Percentiles rank a stretch among this genome's conserved stretches.
phyloP scores from a whole-genome alignment of 2,329 filamentous ascomycete species.

The Alternaria sp. region DNA sequence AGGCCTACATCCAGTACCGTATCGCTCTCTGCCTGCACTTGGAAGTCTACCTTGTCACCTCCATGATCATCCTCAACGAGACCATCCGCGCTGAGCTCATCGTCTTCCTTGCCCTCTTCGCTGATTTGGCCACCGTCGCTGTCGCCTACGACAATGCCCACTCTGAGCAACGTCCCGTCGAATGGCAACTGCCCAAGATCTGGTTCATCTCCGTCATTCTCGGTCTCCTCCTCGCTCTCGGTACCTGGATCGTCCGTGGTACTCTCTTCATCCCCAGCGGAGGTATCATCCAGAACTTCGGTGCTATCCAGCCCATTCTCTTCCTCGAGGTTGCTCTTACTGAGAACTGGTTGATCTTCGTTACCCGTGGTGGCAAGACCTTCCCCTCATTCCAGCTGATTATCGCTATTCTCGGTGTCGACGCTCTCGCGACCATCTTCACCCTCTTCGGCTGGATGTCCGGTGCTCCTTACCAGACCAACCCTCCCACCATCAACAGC shows the following conservation, averaged over 20 bases:
- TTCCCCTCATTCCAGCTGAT: conserved; percentile 78
- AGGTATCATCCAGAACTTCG: conserved; percentile 77
- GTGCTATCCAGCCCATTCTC: conserved; percentile 73
- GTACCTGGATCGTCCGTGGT: conserved; percentile 76
- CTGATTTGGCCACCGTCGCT: conserved; percentile 79
- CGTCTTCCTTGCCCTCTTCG: conserved; percentile 80
- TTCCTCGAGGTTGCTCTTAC: conserved; percentile 61
- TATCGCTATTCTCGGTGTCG: conserved; percentile 73
- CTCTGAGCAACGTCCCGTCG: conserved; percentile 75
- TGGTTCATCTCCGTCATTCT: conserved; percentile 77
- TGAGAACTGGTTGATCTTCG: conserved; percentile 63
- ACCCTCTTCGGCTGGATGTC: conserved; percentile 77
- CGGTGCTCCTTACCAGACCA: conserved; percentile 55
- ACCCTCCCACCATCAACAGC: conserved; percentile 50
- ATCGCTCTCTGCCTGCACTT: conserved; percentile 76
- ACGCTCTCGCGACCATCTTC: conserved; percentile 75
- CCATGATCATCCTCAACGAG: conserved; percentile 82
- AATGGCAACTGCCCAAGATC: conserved; percentile 83
- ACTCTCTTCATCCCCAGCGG: conserved; percentile 72
- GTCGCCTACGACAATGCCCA: conserved; percentile 81
- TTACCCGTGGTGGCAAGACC: conserved; percentile 68
- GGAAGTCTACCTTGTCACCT: conserved; percentile 77
- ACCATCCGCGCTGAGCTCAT: conserved; percentile 75
- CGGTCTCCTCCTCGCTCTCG: conserved; percentile 70
- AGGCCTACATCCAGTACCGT: conserved; percentile 78